Conservation (phyloP, 768 basidiomycete species). For the Lactarius pseudohatsudake region DNA sequence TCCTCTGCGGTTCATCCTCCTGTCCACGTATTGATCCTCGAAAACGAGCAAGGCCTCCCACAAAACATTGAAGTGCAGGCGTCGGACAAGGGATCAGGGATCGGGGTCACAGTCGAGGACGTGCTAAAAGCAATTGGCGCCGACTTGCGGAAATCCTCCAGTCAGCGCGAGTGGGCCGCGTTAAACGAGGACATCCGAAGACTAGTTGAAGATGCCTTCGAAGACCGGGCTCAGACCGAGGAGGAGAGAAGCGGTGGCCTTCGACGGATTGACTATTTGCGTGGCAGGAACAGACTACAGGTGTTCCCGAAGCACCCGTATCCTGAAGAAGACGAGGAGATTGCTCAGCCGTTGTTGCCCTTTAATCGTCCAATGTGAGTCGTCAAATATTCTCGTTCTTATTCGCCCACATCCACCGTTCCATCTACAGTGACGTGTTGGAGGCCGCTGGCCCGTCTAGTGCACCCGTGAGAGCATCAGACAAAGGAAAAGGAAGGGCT, state of each 20-base stretch:
- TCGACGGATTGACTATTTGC: constrained; percentile 4
- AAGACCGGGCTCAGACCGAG: background rate
- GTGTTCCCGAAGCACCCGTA: constrained; percentile 1
- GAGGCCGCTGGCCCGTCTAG: constrained; percentile 12
- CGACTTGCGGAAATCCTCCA: constrained; percentile 1
- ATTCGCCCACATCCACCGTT: background rate
- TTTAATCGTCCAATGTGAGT: constrained; percentile 17
- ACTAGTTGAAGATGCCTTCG: background rate
- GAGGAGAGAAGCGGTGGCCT: constrained; percentile 7
- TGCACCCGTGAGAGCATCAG: background rate
- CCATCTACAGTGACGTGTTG: constrained; percentile 4
- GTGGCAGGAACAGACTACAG: constrained; percentile 17
- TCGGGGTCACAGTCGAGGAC: constrained; percentile 11
- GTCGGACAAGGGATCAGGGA: background rate
- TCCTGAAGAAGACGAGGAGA: constrained; percentile 14
- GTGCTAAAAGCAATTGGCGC: constrained; percentile 6
- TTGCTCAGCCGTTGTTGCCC: background rate
- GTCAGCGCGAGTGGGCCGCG: background rate
- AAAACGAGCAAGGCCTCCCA: constrained; percentile 20
- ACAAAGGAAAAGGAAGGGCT: constrained; percentile 19
- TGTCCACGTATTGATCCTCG: background rate
- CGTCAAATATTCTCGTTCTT: background rate
- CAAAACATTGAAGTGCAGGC: background rate
- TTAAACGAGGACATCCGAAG: background rate
- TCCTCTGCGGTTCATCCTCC: constrained; percentile 11